phyloP scores from a whole-genome alignment of 495 filamentous ascomycete species.

The Endocarpon pusillum region DNA sequence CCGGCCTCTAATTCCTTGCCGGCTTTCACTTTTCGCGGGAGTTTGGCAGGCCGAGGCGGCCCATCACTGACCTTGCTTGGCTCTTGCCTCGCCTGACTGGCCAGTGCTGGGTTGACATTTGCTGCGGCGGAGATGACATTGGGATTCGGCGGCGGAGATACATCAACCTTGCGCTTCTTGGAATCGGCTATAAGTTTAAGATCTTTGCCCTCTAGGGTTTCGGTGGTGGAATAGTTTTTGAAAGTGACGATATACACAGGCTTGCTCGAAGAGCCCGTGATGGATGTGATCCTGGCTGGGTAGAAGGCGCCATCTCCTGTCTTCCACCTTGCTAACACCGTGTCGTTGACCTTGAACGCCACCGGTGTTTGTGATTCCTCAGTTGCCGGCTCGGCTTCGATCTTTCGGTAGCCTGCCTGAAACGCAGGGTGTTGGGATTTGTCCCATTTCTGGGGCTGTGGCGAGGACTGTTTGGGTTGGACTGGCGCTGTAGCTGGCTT shows the following conservation, averaged over 20 bases:
- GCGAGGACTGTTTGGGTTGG: conserved; percentile 23
- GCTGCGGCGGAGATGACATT: conserved; percentile 80
- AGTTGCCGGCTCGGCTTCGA: conserved; percentile 24
- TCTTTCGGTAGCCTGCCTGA: conserved; percentile 36
- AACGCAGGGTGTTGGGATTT: conserved; percentile 53
- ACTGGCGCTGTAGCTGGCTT: conserved; percentile 33
- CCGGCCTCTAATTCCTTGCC: conserved; percentile 75
- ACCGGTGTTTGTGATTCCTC: conserved; percentile 30
- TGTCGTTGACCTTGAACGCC: conserved; percentile 75
- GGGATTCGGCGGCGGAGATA: conserved; percentile 26
- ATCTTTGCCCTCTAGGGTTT: conserved; percentile 70
- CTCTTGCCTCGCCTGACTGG: conserved; percentile 50
- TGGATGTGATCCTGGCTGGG: conserved; percentile 79
- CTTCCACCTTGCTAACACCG: conserved; percentile 74
- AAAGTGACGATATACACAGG: conserved; percentile 91
- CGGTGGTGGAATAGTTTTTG: conserved; percentile 72
- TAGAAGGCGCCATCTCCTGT: conserved; percentile 84
- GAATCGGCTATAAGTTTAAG: conserved; percentile 54
- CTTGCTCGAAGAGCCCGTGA: conserved; percentile 72
- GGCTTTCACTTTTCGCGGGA: conserved; percentile 71
- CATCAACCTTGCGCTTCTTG: conserved; percentile 83
- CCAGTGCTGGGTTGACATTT: conserved; percentile 63
- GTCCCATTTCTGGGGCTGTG: conserved; percentile 47
- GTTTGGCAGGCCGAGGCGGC: conserved; percentile 45
- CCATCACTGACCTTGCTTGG: conserved; percentile 50